phyloP scores from a whole-genome alignment of 2,329 filamentous ascomycete species.

The Achaetomium macrosporum region DNA sequence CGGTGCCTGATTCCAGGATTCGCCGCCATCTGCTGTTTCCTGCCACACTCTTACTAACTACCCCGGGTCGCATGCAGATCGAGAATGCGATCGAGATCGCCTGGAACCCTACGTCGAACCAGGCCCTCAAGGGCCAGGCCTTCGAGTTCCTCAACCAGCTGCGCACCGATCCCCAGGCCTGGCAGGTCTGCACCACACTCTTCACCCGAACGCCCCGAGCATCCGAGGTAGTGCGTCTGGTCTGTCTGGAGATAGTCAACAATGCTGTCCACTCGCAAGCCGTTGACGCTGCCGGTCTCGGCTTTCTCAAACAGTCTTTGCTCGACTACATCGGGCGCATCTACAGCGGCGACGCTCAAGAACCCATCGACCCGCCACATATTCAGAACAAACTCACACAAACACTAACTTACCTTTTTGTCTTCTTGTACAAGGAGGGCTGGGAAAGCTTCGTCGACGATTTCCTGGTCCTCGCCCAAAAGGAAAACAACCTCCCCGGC shows the following conservation, averaged over 20 bases:
- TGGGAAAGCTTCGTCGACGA: slow-evolving; percentile 93
- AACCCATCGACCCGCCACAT: slow-evolving; percentile 60
- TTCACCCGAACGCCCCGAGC: slow-evolving; percentile 73
- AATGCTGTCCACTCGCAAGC: slow-evolving; percentile 77
- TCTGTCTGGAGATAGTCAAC: slow-evolving; percentile 89
- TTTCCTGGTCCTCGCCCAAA: slow-evolving; percentile 62
- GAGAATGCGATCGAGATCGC: slow-evolving; percentile 94
- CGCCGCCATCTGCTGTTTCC: neutral
- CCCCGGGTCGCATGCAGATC: slow-evolving; percentile 49
- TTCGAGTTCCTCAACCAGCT: slow-evolving; percentile 75
- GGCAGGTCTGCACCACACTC: slow-evolving; percentile 82
- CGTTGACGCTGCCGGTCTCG: slow-evolving; percentile 66
- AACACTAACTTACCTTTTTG: slow-evolving; percentile 90
- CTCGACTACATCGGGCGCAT: slow-evolving; percentile 72
- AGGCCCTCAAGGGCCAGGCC: slow-evolving; percentile 71
- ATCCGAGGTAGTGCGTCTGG: slow-evolving; percentile 79
- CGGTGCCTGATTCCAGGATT: neutral
- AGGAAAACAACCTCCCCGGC: slow-evolving; percentile 71
- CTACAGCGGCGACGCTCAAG: slow-evolving; percentile 57
- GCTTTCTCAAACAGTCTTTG: slow-evolving; percentile 72
- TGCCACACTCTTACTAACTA: neutral
- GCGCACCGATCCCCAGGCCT: slow-evolving; percentile 74
- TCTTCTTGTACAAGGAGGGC: slow-evolving; percentile 73
- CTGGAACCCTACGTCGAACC: slow-evolving; percentile 73
- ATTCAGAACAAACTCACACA: slow-evolving; percentile 98